A percentile compares a stretch with the other conserved stretches of the same genome.
phyloP scores from a whole-genome alignment of 2,329 filamentous ascomycete species.

The Alternaria dauci region DNA sequence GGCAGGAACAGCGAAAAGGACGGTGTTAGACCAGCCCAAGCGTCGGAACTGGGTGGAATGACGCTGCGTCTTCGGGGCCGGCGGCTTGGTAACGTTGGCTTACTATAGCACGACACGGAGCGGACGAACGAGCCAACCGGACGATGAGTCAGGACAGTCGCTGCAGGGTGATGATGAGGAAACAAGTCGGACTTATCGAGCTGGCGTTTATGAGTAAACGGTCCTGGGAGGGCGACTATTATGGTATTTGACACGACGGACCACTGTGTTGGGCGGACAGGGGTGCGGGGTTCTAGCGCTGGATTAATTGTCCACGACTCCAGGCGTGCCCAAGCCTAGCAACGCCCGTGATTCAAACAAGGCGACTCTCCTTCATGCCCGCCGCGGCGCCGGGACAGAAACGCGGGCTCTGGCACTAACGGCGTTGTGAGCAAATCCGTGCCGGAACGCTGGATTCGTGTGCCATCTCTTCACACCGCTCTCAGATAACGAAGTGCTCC shows the following conservation, averaged over 20 bases:
- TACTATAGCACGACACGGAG: conserved; percentile 17
- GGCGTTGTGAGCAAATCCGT: conserved; percentile 41
- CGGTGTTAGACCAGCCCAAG: conserved; percentile 21
- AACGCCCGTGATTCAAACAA: conserved; percentile 24
- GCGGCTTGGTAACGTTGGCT: conserved; percentile 31
- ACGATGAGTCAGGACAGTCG: conserved; percentile 14
- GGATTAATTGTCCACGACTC: conserved; percentile 26
- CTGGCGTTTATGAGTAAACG: conserved; percentile 17
- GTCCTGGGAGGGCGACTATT: conserved; percentile 24
- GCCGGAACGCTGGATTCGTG: conserved; percentile 34
- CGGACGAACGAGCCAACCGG: conserved; percentile 10
- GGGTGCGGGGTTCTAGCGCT: conserved; percentile 32
- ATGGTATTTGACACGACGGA: conserved; percentile 36
- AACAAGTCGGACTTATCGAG: conserved; percentile 36
- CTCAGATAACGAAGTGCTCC: conserved; percentile 21
- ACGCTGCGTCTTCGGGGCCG: conserved; percentile 23
- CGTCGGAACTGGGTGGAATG: conserved; percentile 28
- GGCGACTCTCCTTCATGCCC: conserved; percentile 30
- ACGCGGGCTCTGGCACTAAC: conserved; percentile 42
- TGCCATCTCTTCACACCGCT: conserved; percentile 31
- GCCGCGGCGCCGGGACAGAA: conserved; percentile 46
- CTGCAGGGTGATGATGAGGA: conserved; percentile 27
- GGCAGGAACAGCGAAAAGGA: conserved; percentile 17
- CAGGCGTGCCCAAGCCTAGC: conserved; percentile 20
- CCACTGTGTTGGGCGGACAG: conserved; percentile 43